Conservation (phyloP, 2,329 filamentous ascomycete species). For the Cladosporium oxysporum region DNA sequence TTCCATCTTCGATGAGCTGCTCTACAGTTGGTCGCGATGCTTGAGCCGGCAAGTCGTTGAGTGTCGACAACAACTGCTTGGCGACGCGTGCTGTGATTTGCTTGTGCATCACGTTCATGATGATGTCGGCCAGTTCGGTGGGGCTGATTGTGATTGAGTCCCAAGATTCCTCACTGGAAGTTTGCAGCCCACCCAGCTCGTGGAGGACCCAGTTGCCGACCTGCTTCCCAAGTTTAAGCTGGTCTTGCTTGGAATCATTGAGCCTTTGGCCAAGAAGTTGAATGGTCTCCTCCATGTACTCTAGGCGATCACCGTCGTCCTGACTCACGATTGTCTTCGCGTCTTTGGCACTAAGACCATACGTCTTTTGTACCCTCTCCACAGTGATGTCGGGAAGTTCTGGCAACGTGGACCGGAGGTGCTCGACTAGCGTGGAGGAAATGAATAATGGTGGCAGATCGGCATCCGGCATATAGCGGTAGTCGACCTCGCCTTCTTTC, state of each 20-base stretch:
- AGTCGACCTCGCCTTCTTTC: constrained; percentile 97
- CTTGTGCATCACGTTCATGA: constrained; percentile 44
- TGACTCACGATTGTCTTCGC: constrained; percentile 76
- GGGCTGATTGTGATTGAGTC: constrained; percentile 42
- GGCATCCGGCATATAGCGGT: constrained; percentile 97
- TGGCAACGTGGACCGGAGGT: constrained; percentile 66
- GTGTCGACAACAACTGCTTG: constrained; percentile 58
- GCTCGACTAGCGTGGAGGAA: constrained; percentile 65
- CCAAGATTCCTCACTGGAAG: constrained; percentile 43
- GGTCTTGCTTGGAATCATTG: constrained; percentile 26
- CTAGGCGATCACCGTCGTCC: constrained; percentile 74
- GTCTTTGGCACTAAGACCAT: constrained; percentile 76
- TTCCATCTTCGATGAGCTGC: constrained; percentile 58
- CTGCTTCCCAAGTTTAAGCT: constrained; percentile 46
- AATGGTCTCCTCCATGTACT: constrained; percentile 76
- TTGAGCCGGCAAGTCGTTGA: constrained; percentile 53
- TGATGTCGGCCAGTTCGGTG: constrained; percentile 46
- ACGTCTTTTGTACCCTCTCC: constrained; percentile 57
- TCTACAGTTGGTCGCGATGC: constrained; percentile 44
- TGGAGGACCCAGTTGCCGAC: constrained; percentile 63
- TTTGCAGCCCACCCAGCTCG: constrained; percentile 53
- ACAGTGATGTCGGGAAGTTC: constrained; percentile 66
- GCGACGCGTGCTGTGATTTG: constrained; percentile 57
- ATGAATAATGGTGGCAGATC: constrained; percentile 82
- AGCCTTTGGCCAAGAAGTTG: constrained; percentile 44